phyloP scores from a whole-genome alignment of 164 flowering plant genomes.

The Brasenia schreberi region DNA sequence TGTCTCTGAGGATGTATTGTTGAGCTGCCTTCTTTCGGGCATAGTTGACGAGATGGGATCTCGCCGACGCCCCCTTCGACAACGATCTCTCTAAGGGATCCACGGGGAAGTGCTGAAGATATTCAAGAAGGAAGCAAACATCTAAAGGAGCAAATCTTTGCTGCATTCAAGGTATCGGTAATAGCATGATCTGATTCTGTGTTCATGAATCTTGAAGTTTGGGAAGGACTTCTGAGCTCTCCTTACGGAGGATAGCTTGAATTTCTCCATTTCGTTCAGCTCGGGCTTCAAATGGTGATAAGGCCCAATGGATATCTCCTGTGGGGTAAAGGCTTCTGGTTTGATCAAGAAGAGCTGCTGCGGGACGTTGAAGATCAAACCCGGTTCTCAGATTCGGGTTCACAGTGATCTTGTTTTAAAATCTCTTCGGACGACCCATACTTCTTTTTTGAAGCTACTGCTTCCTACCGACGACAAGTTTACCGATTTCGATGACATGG shows the following conservation, averaged over 20 bases:
- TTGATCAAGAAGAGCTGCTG: conserved; percentile 7
- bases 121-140: conserved; percentile 13
- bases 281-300: conserved; percentile 10
- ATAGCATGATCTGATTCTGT: conserved; percentile 9
- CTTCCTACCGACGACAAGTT: no score
- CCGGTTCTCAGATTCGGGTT: not conserved
- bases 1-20: conserved; percentile 7
- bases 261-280: conserved; percentile 12
- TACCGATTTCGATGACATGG: no score
- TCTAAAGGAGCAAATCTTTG: conserved; percentile 8
- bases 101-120: conserved; percentile 2
- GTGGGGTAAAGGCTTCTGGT: conserved; percentile 12
- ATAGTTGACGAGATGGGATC: conserved; percentile 2
- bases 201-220: conserved; percentile 7
- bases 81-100: not conserved
- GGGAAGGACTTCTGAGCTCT: conserved; percentile 5
- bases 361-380: conserved; percentile 10
- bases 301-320: conserved; percentile 15
- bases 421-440: conserved; percentile 9
- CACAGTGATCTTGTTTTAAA: conserved; percentile 1
- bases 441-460: conserved; percentile 1
- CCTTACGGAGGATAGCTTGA: conserved; percentile 10
- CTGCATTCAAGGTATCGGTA: conserved; percentile 7
- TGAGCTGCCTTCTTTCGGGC: conserved; percentile 3
- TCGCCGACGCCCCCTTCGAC: not conserved